phyloP scores from a whole-genome alignment of 805 yeast genomes.

The Lipomyces anomalus region DNA sequence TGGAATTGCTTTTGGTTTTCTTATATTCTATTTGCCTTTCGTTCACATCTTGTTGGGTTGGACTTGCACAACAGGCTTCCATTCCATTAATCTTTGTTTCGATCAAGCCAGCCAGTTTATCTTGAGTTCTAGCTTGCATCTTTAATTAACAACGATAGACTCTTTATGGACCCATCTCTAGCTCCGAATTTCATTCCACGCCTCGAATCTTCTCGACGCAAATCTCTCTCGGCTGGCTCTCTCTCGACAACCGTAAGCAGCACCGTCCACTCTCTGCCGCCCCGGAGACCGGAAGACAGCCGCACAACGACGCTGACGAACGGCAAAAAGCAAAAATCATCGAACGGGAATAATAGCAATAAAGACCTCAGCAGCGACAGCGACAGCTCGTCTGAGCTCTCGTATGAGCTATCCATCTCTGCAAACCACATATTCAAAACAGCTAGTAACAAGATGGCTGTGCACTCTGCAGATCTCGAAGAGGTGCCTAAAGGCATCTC shows the following conservation, averaged over 20 bases:
- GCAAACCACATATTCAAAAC: not conserved
- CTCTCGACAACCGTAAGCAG: slow-evolving; percentile 1
- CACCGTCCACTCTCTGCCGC: slow-evolving; percentile 2
- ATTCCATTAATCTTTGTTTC: no score
- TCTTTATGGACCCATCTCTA: slow-evolving; percentile 16
- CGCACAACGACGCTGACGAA: not conserved
- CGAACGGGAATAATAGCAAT: slow-evolving; percentile 1
- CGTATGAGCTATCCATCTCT: slow-evolving; percentile 1
- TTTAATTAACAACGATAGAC: no score
- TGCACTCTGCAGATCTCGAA: slow-evolving; percentile 85
- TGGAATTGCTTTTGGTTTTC: no score
- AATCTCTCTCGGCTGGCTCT: not conserved
- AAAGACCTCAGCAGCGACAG: not conserved
- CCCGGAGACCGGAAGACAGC: not conserved
- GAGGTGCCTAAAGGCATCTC: slow-evolving; percentile 94
- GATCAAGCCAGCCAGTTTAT: no score
- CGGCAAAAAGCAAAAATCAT: not conserved
- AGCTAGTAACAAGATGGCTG: slow-evolving; percentile 2
- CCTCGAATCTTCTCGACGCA: not conserved
- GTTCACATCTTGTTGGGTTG: no score
- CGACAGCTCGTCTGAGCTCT: not conserved
- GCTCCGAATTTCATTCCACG: slow-evolving; percentile 16
- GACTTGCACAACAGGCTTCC: no score
- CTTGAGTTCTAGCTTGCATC: no score
- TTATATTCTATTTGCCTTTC: no score